Evolutionary conservation across 192 early-diverging fungal species (phyloP).

Genomic region (Ambispora gerdemannii): DNA sequence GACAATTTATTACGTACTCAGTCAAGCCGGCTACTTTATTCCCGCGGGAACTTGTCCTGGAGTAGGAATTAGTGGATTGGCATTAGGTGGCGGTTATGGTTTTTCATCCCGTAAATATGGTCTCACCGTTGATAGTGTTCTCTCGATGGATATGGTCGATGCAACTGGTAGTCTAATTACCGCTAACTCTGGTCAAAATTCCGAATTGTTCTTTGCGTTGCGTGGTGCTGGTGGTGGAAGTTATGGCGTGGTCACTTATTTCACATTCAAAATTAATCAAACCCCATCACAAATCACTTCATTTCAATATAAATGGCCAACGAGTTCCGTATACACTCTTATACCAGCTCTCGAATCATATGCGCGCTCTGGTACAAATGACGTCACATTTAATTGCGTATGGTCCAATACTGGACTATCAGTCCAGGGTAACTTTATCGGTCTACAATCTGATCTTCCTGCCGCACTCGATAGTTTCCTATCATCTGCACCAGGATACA

Average conservation of each 20-base stretch:
- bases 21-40: constrained; percentile 33
- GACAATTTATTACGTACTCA: constrained; percentile 37
- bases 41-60: constrained; percentile 49
- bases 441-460: constrained; percentile 24
- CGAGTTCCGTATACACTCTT: constrained; percentile 22
- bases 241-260: constrained; percentile 40
- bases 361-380: constrained; percentile 27
- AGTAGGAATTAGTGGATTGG: constrained; percentile 51
- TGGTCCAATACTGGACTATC: constrained; percentile 19
- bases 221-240: constrained; percentile 50
- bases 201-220: constrained; percentile 58
- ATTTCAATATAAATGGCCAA: constrained; percentile 30
- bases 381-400: constrained; percentile 34
- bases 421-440: constrained; percentile 36
- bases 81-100: constrained; percentile 50
- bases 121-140: constrained; percentile 40
- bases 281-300: constrained; percentile 38
- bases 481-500: background rate
- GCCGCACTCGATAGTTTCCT: constrained; percentile 3
- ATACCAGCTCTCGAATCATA: constrained; percentile 30
- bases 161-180: constrained; percentile 40
- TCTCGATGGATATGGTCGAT: constrained; percentile 39
- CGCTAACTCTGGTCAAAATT: constrained; percentile 30
- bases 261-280: constrained; percentile 37
- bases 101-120: constrained; percentile 45